phyloP scores from a whole-genome alignment of 257 asterid species.

The Salvia hispanica region DNA sequence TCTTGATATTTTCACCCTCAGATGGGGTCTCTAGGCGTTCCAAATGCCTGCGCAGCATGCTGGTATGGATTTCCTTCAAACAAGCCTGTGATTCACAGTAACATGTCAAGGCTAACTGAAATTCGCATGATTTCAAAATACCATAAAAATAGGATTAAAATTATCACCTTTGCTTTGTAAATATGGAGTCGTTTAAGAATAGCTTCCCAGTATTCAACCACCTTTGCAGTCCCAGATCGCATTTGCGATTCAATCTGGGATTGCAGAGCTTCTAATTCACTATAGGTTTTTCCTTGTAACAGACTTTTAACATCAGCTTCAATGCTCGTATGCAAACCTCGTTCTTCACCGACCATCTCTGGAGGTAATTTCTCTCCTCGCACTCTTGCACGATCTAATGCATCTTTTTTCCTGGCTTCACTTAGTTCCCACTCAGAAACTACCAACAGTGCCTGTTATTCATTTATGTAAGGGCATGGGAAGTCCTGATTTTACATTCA shows the following conservation, averaged over 20 bases:
- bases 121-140: slow-evolving; percentile 8
- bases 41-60: slow-evolving; percentile 74
- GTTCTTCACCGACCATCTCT: slow-evolving; percentile 79
- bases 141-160: slow-evolving; percentile 23
- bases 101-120: slow-evolving; percentile 28
- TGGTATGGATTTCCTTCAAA: slow-evolving; percentile 86
- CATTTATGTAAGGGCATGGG: slow-evolving; percentile 5
- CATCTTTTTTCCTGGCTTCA: slow-evolving; percentile 83
- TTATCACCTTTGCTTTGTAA: slow-evolving; percentile 86
- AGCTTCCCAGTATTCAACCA: slow-evolving; percentile 95
- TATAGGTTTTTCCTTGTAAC: slow-evolving; percentile 67
- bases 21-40: slow-evolving; percentile 61
- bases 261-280: slow-evolving; percentile 62
- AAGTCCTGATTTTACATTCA: neutral
- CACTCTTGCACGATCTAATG: slow-evolving; percentile 88
- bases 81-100: slow-evolving; percentile 58
- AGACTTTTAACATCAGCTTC: slow-evolving; percentile 79
- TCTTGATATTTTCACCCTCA: slow-evolving; percentile 41
- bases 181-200: slow-evolving; percentile 84
- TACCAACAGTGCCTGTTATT: slow-evolving; percentile 69
- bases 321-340: slow-evolving; percentile 81
- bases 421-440: slow-evolving; percentile 92
- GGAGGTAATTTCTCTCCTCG: slow-evolving; percentile 85
- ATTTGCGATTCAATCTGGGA: slow-evolving; percentile 80
- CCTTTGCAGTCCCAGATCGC: slow-evolving; percentile 91